Evolutionary conservation across 495 filamentous ascomycete species (phyloP), one percentile per base, ranked within the genome.

Genomic region (Tuber melanosporum): DNA sequence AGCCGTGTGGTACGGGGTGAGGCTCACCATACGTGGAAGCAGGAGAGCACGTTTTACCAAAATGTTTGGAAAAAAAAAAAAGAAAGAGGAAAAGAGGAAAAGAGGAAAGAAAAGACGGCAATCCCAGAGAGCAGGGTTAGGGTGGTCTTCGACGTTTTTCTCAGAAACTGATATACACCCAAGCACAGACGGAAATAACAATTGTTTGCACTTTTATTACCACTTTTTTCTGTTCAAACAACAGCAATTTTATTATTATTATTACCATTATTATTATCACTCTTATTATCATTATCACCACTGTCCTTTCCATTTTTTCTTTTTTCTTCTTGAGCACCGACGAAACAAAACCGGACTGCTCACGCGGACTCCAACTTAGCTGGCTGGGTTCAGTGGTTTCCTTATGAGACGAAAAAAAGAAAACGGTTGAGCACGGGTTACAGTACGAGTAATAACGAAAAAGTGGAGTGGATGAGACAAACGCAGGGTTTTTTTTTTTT

Each of bases 391-490:
- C 9, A 57, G 49, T 66, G 57, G 57, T n/a, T 26, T n/a, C 12
- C 49, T 26, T 10, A n/a, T 12, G 49, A 57, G 10, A 12, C 22
- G 49, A 66, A 66, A 32, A 66, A 66, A 66, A 66, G 26, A 17
- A 66, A 66, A 66, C 57, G 57, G 26, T 66, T 66, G 57, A 66
- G 57, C 57, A 66, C 57, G 57, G 14, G 57, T 66, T 66, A 46
- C 45, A 46, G 15, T n/a, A n/a, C n/a, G n/a, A n/a, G n/a, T 46
- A 66, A 32, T 66, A 66, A 32, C 10, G 57, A 32, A 32, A 66
- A 32, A 32, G 57, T 66, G n/a, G 57, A 66, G 57, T 66, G 57
- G 26, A 66, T 66, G 26, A 32, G 57, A 32, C 57, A 32, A 66
- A 32, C 10, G 26, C 26, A 57, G 52, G 9, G 12, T 57, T 57